These are phyloP conservation scores for Clitoria ternatea DNA, from an alignment of 306 rosid genomes.

Conservation along the genomic window DNA sequence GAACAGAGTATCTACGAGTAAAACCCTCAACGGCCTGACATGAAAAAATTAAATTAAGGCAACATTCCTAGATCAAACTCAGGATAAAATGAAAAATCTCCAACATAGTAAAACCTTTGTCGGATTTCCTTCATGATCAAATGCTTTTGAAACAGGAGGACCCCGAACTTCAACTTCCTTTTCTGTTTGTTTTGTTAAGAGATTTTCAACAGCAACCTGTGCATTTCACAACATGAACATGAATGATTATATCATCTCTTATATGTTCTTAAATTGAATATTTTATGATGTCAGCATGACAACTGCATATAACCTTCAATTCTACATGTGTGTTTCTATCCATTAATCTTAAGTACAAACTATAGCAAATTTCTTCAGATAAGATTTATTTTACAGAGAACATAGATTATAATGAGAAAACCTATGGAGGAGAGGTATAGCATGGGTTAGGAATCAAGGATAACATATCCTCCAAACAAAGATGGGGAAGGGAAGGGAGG, in stretches of 20 bases:
- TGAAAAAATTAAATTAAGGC: slow-evolving; percentile 28
- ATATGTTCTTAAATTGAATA: background rate
- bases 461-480: background rate
- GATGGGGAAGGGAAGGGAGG: background rate
- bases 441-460: background rate
- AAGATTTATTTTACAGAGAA: background rate
- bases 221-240: slow-evolving; percentile 15
- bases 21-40: slow-evolving; percentile 91
- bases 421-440: background rate
- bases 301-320: slow-evolving; percentile 2
- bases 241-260: background rate
- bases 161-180: slow-evolving; percentile 89
- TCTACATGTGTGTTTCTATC: background rate
- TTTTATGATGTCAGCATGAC: background rate
- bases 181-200: slow-evolving; percentile 62
- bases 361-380: background rate
- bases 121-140: slow-evolving; percentile 76
- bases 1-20: slow-evolving; percentile 75
- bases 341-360: background rate
- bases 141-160: slow-evolving; percentile 93
- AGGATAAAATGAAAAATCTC: background rate
- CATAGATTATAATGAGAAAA: background rate
- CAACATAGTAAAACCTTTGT: slow-evolving; percentile 61
- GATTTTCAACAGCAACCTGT: slow-evolving; percentile 69
- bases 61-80: slow-evolving; percentile 6